Evolutionary conservation across 768 basidiomycete species (phyloP), one percentile per base, ranked within the genome.

Genomic region (Termitomyces sp.): DNA sequence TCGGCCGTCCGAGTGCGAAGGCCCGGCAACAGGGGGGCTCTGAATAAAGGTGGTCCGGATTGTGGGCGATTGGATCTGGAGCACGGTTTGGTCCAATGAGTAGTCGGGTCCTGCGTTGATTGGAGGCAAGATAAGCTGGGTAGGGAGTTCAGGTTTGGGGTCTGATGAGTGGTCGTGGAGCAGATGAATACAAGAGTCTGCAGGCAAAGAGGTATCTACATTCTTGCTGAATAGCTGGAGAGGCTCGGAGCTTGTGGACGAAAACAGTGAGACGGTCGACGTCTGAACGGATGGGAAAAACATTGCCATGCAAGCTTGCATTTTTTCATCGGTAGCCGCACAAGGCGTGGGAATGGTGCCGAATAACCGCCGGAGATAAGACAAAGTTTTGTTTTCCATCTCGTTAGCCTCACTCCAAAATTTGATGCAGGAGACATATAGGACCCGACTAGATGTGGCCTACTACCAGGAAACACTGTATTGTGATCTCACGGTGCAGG

Each of bases 41-140:
- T 81, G 83, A 36, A 92, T 80, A 64, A 78, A 92, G 0, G 90
- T 88, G 52, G 75, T 84, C 52, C 72, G 78, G 34, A 90, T 64
- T 13, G 85, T 86, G 26, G 90, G 90, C 5, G 88, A 90, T 64
- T 92, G 90, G 48, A 92, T 78, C 60, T 92, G 90, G 14, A 92
- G 77, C 1, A 90, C 88, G 1, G 83, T 86, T 67, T 90, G 87
- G 57, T 76, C 72, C 5, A 90, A 73, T 32, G 67, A 52, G 49
- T 75, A 66, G 64, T 76, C 65, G 62, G 65, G 43, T 36, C 53
- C 57, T 42, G 53, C 24, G 34, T 71, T 56, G 14, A 63, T 59
- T 18, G 80, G 77, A 6, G 75, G 71, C 31, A 70, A 64, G 42
- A 88, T 77, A 43, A 85, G 71, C 4, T 67, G 65, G 37, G 76